Evolutionary conservation across 441 rosid genomes (phyloP).

Genomic region (Euphorbia corollata): DNA sequence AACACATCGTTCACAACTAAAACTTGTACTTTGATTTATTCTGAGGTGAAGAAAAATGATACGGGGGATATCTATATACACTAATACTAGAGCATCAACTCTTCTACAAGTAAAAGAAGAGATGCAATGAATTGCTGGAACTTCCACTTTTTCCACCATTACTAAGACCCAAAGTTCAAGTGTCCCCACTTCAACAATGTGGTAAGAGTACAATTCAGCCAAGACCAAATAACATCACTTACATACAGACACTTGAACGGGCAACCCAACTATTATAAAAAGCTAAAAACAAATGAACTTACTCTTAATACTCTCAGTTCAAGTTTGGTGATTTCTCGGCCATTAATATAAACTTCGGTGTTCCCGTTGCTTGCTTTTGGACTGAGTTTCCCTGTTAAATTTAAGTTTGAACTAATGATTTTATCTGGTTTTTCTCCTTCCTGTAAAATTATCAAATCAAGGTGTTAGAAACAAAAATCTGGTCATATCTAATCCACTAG

Average conservation of each 20-base stretch:
- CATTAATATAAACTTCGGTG: slow-evolving; percentile 86
- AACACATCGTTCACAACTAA: too few relatives aligned
- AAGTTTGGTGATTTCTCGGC: slow-evolving; percentile 87
- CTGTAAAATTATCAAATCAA: slow-evolving; percentile 38
- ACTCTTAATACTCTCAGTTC: slow-evolving; percentile 80
- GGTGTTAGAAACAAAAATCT: slow-evolving; percentile 1
- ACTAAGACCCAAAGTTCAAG: too few relatives aligned
- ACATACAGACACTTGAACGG: neutral
- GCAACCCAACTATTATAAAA: neutral
- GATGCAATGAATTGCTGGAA: too few relatives aligned
- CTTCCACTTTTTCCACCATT: too few relatives aligned
- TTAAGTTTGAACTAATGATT: slow-evolving; percentile 78
- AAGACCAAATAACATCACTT: slow-evolving; percentile 5
- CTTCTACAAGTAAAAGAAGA: too few relatives aligned
- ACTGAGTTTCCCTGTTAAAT: slow-evolving; percentile 69
- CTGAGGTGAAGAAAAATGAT: too few relatives aligned
- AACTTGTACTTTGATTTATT: too few relatives aligned
- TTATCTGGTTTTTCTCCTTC: slow-evolving; percentile 91
- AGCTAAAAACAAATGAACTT: slow-evolving; percentile 14
- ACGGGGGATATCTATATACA: too few relatives aligned
- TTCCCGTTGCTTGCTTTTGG: slow-evolving; percentile 79
- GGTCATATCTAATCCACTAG: neutral
- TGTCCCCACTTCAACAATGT: neutral
- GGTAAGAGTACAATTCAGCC: neutral
- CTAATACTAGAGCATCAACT: too few relatives aligned